Evolutionary conservation across 2,329 filamentous ascomycete genomes (phyloP), one percentile per base, ranked within the genome.

Genomic region (Diaporthe sp.): DNA sequence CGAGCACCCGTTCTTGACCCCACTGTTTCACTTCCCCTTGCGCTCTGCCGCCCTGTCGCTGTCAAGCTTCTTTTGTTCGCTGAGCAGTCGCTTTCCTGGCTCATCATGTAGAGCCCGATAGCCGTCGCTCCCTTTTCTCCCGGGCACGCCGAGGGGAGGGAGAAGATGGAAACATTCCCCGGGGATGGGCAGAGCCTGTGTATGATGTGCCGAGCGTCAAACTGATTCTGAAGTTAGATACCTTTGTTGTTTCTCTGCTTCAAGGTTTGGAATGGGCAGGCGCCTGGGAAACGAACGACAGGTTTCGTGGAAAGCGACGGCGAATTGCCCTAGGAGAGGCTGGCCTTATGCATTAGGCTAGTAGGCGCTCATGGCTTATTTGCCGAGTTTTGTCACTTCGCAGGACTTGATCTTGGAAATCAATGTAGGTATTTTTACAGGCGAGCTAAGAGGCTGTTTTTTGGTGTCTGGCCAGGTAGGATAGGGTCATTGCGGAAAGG

Each of bases 91-190:
- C 22, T 19, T 68, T 28, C 15, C 22, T 15, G 12, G 19, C 17
- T 13, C 58, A 9, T n/a, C 28, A 25, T 51, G 31, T 68, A 51
- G 44, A 25, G 5, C 10, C 4, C 6, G 62, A 4, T 17, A 28
- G 34, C 57, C 22, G 39, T 62, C 39, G 8, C 15, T 22, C 19
- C 28, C 34, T 42, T 37, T 49, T 51, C 17, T 51, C 19, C 28
- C 25, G 12, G 3, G 9, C n/a, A 28, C 8, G n/a, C 17, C 31
- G 1, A 22, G 19, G 17, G 19, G 9, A 13, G 55, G 9, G 19
- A n/a, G 31, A 4, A n/a, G 31, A 22, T 17, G 3, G 8, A 10
- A 1, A 37, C 28, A 2, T 0, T 8, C 3, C 13, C 4, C 5
- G n/a, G 42, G 17, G 49, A n/a, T 51, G 55, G 37, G 25, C n/a